Base-by-base conservation (phyloP, 2,329 filamentous ascomycete species). In the Thelonectria discophora region DNA sequence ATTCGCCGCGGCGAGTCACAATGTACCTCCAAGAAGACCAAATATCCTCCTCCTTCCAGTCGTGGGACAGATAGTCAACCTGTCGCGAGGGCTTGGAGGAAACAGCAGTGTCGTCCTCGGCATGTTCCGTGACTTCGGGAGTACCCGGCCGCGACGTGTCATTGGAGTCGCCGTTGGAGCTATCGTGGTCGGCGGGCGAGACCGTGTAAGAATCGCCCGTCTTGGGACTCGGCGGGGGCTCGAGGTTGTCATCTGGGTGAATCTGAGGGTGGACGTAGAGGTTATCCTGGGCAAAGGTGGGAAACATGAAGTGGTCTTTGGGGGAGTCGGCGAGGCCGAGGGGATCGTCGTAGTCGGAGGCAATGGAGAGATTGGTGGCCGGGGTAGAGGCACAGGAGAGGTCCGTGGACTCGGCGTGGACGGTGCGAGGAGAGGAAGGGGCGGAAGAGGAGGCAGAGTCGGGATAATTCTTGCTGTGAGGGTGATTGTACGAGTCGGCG, bases 21-120 rank as follows among this genome's bases (percentile, higher is more conserved):
- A 98, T 92, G 74, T 97, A 95, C 74, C 93, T 89, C 95, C 95
- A 98, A 1, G 94, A 97, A 6, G 92, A 90, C 94, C 94, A 98
- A 24, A 98, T 96, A 77, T 99, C 94, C 76, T 98, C 94, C 77
- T 97, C 93, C 65, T 86, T 88, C 92, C 94, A 97, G 64, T 94
- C 88, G 74, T 98, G 92, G 17, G 94, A 97, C 48, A 97, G 85
- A 74, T 97, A 97, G 78, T 97, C 94, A n/a, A 97, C 94, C 78
- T 97, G 93, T 66, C 93, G 85, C 47, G 93, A 93, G 2, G 93
- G 93, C 71, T 90, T 87, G 34, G 83, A 84, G 64, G 88, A 86
- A 39, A 96, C 83, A 11, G 90, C 90, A 10, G 88, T 90, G 76
- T 97, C 93, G 69, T 97, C 93, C 67, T 91, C 90, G 9, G 90